phyloP scores from a whole-genome alignment of 2,329 filamentous ascomycete genomes.

The Didymella keratinophila region DNA sequence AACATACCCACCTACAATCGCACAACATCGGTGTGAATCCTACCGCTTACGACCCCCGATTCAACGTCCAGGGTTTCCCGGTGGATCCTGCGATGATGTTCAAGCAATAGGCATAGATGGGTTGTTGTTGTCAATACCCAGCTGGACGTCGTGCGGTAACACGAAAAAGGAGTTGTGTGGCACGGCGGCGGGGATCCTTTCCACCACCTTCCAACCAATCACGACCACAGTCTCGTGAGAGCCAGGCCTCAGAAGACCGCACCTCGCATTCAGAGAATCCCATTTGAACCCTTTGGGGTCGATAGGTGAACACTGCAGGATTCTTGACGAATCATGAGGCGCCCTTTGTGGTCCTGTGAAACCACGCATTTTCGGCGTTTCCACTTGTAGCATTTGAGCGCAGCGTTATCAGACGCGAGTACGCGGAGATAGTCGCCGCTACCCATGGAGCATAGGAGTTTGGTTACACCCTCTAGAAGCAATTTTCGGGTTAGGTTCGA shows the following conservation, averaged over 20 bases:
- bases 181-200: slow-evolving; percentile 4
- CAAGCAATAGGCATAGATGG: slow-evolving; percentile 31
- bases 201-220: slow-evolving; percentile 7
- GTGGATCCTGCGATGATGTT: slow-evolving; percentile 48
- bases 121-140: slow-evolving; percentile 4
- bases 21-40: slow-evolving; percentile 44
- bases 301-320: background rate
- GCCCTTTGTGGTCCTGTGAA: slow-evolving; percentile 6
- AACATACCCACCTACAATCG: slow-evolving; percentile 40
- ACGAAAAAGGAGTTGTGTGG: slow-evolving; percentile 10
- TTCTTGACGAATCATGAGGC: slow-evolving; percentile 7
- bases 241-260: slow-evolving; percentile 8
- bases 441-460: background rate
- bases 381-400: slow-evolving; percentile 3
- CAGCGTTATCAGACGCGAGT: slow-evolving; percentile 6
- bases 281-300: background rate
- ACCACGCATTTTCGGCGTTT: slow-evolving; percentile 2
- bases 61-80: slow-evolving; percentile 43
- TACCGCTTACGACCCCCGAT: slow-evolving; percentile 45
- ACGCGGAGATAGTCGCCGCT: background rate
- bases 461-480: slow-evolving; percentile 5
- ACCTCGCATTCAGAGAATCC: slow-evolving; percentile 10
- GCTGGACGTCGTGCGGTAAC: slow-evolving; percentile 5
- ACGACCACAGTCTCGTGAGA: background rate
- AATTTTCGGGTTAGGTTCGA: slow-evolving; percentile 3